Evolutionary conservation across 371 early-diverging fungal genomes (phyloP).

Genomic region (Mortierella sp.): DNA sequence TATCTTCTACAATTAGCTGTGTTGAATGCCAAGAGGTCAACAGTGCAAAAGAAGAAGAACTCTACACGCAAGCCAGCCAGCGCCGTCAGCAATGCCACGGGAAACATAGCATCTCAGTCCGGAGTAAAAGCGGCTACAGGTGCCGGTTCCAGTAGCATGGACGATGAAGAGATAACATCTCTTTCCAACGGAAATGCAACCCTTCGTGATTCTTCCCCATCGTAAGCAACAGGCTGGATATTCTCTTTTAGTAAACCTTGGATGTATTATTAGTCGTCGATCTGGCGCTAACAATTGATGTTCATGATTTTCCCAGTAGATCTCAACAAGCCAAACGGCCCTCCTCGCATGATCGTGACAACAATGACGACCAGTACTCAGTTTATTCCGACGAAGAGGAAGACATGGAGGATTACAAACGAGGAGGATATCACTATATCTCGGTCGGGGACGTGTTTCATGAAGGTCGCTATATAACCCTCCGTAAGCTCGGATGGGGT

Average conservation of each 20-base stretch:
- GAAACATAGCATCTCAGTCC: background rate
- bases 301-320: constrained; percentile 4
- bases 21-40: constrained; percentile 47
- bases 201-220: background rate
- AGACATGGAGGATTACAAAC: constrained; percentile 90
- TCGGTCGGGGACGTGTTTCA: constrained; percentile 87
- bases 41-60: constrained; percentile 44
- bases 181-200: constrained; percentile 26
- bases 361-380: constrained; percentile 44
- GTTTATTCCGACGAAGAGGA: constrained; percentile 77
- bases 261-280: background rate
- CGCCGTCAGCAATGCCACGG: constrained; percentile 2
- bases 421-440: constrained; percentile 96
- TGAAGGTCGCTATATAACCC: constrained; percentile 81
- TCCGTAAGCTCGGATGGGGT: constrained; percentile 98
- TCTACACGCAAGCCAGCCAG: constrained; percentile 26
- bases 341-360: constrained; percentile 16
- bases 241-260: background rate
- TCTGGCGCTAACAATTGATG: background rate
- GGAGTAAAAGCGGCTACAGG: background rate
- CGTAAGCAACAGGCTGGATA: constrained; percentile 11
- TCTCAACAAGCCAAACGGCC: constrained; percentile 20
- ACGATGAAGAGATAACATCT: constrained; percentile 14
- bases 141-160: background rate
- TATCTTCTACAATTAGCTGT: constrained; percentile 25